Conservation (phyloP, 2,329 filamentous ascomycete species). For the Talaromyces pinophilus region DNA sequence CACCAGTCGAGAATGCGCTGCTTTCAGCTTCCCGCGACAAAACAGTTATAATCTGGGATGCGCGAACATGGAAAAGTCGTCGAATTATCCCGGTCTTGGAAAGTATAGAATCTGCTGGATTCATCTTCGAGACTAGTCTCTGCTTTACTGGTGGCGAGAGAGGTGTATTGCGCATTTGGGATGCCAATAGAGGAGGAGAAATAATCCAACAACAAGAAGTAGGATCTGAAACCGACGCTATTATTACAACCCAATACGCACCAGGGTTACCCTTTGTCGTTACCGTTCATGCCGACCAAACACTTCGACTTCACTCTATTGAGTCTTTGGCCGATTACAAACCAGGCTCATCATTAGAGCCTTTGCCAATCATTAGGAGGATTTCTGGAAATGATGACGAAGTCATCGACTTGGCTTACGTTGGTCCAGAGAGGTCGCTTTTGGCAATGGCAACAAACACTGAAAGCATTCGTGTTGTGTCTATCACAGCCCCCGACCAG, state of each 20-base stretch:
- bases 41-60: constrained; percentile 90
- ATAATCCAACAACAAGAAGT: constrained; percentile 71
- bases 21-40: constrained; percentile 89
- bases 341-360: constrained; percentile 52
- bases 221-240: constrained; percentile 62
- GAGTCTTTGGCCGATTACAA: constrained; percentile 39
- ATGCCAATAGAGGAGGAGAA: constrained; percentile 73
- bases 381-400: constrained; percentile 98
- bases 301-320: constrained; percentile 71
- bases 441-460: constrained; percentile 93
- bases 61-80: constrained; percentile 77
- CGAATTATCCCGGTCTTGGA: constrained; percentile 83
- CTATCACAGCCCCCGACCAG: constrained; percentile 52
- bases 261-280: constrained; percentile 69
- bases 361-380: constrained; percentile 66
- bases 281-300: constrained; percentile 86
- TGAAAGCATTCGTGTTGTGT: constrained; percentile 87
- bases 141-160: constrained; percentile 85
- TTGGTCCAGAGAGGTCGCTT: constrained; percentile 76
- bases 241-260: constrained; percentile 71
- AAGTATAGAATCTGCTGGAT: constrained; percentile 79
- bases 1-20: constrained; percentile 69
- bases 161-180: constrained; percentile 81
- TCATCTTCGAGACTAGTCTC: constrained; percentile 68
- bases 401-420: constrained; percentile 89